Base-by-base conservation (phyloP, 345 rosid genomes). In the Streptanthus diversifolius region DNA sequence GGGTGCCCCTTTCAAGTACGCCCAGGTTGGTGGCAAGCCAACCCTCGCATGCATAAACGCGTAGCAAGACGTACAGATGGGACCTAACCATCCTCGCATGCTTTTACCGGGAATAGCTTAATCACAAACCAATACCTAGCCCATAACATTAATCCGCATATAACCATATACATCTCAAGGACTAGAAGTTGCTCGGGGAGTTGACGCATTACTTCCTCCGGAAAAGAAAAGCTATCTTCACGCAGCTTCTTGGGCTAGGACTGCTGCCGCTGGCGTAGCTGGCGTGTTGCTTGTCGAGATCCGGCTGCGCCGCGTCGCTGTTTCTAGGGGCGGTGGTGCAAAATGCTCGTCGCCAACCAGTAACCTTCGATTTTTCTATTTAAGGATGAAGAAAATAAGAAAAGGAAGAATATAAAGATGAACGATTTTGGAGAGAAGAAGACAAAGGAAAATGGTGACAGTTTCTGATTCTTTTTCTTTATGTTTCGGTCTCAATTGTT, bases 311-410 rank as follows among this genome's bases (percentile, higher is more conserved):
- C 3, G 79, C 63, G 49, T 83, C 92, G 21, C 83, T 73, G 45
- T 90, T 90, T 80, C 85, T 80, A 12, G 89, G 84, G 18, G 86
- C 80, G 13, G 93, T 83, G 4, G 93, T 90, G 83, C 98, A 93
- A 75, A 93, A 93, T 17, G 98, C 98, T 82, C 90, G 86, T 73
- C 98, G 88, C 98, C 97, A 93, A 52, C 98, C 92, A 13, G 97
- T 90, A 32, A 27, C 15, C 13, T 58, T 49, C 37, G 5, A 49
- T 1, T n/a, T 5, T 12, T 40, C 0, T 12, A 11, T 59, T 57
- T 69, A n/a, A 39, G 27, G 13, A 41, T 32, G 2, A 13, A 22
- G 24, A 36, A 45, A 27, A 17, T 2, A 29, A 45, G 44, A 45
- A 58, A 9, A 36, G 36, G 2, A 54, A 62, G 57, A 60, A 18